Percentiles rank a stretch among this genome's conserved stretches.
Conservation (phyloP, 306 rosid species). For the Glycine soja region DNA sequence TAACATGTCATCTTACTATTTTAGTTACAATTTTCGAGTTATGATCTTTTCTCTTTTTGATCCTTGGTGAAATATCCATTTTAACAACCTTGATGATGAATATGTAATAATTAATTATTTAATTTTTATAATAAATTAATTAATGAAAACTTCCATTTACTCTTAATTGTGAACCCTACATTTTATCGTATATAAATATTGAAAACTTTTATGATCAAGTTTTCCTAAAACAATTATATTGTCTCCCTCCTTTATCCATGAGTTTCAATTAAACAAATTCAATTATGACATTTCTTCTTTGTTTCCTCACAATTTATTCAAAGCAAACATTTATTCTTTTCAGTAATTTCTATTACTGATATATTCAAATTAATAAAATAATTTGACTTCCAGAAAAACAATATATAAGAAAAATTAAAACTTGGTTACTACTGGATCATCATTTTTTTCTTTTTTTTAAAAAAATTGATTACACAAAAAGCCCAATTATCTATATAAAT, state of each 20-base stretch:
- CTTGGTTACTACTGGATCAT: background rate
- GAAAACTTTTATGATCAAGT: too few species aligned
- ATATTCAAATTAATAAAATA: background rate
- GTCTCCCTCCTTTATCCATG: background rate
- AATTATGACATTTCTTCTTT: background rate
- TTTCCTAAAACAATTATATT: background rate
- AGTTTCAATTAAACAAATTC: background rate
- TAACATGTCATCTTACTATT: too few species aligned
- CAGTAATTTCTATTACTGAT: background rate
- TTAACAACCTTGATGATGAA: too few species aligned
- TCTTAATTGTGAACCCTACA: too few species aligned
- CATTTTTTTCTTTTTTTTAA: background rate
- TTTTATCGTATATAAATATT: too few species aligned
- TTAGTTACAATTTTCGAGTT: too few species aligned
- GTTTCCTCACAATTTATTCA: background rate
- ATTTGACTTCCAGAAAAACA: background rate
- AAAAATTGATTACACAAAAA: background rate
- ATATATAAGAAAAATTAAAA: too few species aligned
- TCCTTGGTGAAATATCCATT: too few species aligned
- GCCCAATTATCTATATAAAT: background rate
- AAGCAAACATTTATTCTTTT: background rate
- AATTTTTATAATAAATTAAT: too few species aligned
- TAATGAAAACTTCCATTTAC: too few species aligned
- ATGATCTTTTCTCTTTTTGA: too few species aligned
- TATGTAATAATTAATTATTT: too few species aligned